Conservation (phyloP, 139 green algal genomes). For the Chlorella sp. region DNA sequence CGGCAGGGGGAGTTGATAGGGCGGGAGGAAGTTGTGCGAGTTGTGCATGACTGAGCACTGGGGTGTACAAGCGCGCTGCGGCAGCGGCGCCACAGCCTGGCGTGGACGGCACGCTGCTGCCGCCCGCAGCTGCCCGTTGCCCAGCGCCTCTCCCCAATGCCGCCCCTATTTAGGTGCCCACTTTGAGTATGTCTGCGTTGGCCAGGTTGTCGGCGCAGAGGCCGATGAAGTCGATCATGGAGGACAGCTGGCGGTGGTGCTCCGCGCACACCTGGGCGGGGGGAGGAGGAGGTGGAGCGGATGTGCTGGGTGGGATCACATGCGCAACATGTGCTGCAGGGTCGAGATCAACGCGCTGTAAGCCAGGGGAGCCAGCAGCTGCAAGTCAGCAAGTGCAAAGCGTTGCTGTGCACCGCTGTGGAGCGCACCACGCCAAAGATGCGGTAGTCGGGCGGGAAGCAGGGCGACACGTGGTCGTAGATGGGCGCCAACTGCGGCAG, state of each 20-base stretch:
- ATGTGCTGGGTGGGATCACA: too few species aligned
- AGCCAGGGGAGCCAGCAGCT: too few species aligned
- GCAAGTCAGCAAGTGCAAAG: too few species aligned
- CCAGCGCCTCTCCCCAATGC: background rate
- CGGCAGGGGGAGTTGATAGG: background rate
- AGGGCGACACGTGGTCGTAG: conserved; percentile 79
- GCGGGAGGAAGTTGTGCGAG: background rate
- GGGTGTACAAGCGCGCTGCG: too few species aligned
- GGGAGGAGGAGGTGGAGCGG: too few species aligned
- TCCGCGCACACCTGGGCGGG: conserved; percentile 36
- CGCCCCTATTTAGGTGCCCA: background rate
- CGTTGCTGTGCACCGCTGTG: too few species aligned
- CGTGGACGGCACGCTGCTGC: too few species aligned
- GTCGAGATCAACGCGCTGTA: too few species aligned
- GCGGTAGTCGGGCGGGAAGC: conserved; percentile 83
- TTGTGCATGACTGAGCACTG: background rate
- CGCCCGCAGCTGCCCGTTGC: too few species aligned
- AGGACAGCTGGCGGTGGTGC: conserved; percentile 75
- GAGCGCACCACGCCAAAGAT: conserved; percentile 64
- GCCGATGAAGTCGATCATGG: conserved; percentile 83
- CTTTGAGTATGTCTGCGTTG: conserved; percentile 75
- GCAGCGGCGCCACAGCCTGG: background rate
- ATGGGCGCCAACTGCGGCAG: conserved; percentile 55
- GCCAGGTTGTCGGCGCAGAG: conserved; percentile 65
- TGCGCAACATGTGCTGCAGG: too few species aligned